Base-by-base conservation (phyloP, 768 basidiomycete species). In the Lentinula detonsa region DNA sequence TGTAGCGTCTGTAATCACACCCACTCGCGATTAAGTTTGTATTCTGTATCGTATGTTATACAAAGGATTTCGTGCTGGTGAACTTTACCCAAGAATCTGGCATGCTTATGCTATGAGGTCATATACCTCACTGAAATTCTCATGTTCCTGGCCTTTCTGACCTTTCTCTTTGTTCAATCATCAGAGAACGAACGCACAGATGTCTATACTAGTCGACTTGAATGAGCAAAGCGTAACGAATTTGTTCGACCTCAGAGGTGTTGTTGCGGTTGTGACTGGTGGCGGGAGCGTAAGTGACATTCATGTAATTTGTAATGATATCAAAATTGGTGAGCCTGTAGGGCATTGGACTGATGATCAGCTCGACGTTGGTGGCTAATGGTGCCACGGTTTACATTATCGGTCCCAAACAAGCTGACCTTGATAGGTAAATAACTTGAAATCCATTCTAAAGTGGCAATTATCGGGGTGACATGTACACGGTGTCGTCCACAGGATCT, bases 321-420 rank as follows among this genome's bases (percentile, higher is more conserved):
- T 43, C 5, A 7, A 43, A 16, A 43, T 43, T 16, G 42, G 13
- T 54, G 11, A 33, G 39, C 35, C 9, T 43, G 35, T 60, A 76
- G 78, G 81, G 81, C 0, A 80, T 81, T n/a, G 81, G 81, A 1
- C 67, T 81, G 46, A 82, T 82, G 81, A 79, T 82, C 21, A 74
- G 72, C 60, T 74, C 75, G 9, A 78, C 80, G 0, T 67, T 82
- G 1, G 63, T 80, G 9, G 77, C 78, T 2, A 82, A 82, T 62
- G 78, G 79, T 7, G 81, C 81, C 1, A 77, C 71, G 0, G 81
- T 82, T 2, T 81, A 80, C 57, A 78, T 81, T 46, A 74, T 81
- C 33, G 81, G 78, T 0, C 77, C 75, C 2, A 71, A 69, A 8
- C 77, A 79, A 61, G 69, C 59, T 4, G 75, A 76, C 18, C 70